Evolutionary conservation across 1,284 basidiomycete genomes (phyloP).

Genomic region (Cystobasidium pallidum): DNA sequence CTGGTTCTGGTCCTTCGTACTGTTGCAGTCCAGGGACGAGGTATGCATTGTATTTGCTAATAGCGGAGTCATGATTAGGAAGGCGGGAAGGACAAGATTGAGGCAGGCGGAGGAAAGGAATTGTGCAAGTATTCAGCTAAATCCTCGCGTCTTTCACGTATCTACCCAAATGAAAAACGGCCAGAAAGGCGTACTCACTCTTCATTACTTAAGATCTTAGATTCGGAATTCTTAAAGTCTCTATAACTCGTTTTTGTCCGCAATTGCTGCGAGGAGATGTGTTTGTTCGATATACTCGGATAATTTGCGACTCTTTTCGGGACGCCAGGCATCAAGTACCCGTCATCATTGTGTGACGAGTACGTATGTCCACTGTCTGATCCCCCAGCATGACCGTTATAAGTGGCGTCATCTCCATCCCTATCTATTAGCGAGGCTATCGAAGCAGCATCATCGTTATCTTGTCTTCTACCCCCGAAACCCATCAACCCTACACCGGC

Average conservation of each 20-base stretch:
- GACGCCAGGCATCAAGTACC: slow-evolving; percentile 11
- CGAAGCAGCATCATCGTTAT: slow-evolving; percentile 24
- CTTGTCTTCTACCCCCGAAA: slow-evolving; percentile 7
- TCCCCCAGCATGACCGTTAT: slow-evolving; percentile 9
- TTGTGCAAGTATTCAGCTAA: no score
- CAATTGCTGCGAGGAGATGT: slow-evolving; percentile 13
- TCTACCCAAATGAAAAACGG: neutral
- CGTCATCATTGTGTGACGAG: slow-evolving; percentile 13
- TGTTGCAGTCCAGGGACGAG: slow-evolving; percentile 27
- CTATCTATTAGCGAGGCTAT: slow-evolving; percentile 23
- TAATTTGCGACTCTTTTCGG: slow-evolving; percentile 6
- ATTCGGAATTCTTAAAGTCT: slow-evolving; percentile 29
- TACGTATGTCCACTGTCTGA: slow-evolving; percentile 22
- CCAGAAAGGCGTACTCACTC: slow-evolving; percentile 40
- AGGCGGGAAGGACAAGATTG: neutral
- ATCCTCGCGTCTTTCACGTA: no score
- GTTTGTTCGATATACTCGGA: slow-evolving; percentile 17
- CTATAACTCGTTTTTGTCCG: slow-evolving; percentile 36
- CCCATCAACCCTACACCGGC: slow-evolving; percentile 16
- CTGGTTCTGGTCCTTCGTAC: slow-evolving; percentile 40
- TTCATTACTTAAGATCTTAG: slow-evolving; percentile 34
- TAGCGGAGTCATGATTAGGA: no score
- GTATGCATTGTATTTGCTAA: slow-evolving; percentile 40
- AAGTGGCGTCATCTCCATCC: slow-evolving; percentile 11
- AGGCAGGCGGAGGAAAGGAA: neutral